Evolutionary conservation across 1,284 basidiomycete species (phyloP).

Genomic region (Malassezia sp.): DNA sequence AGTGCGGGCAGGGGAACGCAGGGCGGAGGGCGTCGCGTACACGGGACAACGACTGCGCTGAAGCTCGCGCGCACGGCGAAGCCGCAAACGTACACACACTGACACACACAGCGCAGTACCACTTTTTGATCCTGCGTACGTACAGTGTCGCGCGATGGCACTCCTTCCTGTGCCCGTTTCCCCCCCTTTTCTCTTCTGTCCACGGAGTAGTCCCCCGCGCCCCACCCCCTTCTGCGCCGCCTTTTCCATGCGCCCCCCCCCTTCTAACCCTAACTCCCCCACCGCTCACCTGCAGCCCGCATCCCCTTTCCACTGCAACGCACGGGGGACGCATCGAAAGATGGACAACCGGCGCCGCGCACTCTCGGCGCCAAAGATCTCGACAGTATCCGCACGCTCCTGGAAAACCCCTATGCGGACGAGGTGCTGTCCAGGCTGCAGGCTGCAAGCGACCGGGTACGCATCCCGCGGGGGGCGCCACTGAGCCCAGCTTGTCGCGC

Average conservation of each 20-base stretch:
- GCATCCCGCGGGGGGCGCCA: too few relatives aligned
- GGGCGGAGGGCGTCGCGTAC: not conserved
- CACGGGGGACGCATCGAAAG: too few relatives aligned
- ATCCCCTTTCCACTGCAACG: too few relatives aligned
- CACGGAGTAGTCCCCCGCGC: too few relatives aligned
- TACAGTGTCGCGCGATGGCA: not conserved
- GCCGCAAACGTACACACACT: not conserved
- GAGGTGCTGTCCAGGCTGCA: constrained; percentile 22
- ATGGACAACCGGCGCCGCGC: not conserved
- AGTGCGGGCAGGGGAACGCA: too few relatives aligned
- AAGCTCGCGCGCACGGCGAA: not conserved
- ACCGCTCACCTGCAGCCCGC: too few relatives aligned
- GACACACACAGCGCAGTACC: constrained; percentile 10
- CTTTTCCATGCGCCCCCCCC: too few relatives aligned
- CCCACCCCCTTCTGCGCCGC: too few relatives aligned
- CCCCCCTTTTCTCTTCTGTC: too few relatives aligned
- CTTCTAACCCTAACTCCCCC: too few relatives aligned
- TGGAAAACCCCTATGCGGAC: constrained; percentile 25
- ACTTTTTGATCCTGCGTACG: constrained; percentile 1
- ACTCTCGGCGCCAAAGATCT: constrained; percentile 7
- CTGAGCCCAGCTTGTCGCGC: constrained; percentile 27
- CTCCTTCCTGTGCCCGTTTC: too few relatives aligned
- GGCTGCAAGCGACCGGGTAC: constrained; percentile 19
- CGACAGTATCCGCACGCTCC: constrained; percentile 19
- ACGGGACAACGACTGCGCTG: not conserved